Conservation (phyloP, 1,284 basidiomycete genomes). For the Paramarasmius palmivorus region DNA sequence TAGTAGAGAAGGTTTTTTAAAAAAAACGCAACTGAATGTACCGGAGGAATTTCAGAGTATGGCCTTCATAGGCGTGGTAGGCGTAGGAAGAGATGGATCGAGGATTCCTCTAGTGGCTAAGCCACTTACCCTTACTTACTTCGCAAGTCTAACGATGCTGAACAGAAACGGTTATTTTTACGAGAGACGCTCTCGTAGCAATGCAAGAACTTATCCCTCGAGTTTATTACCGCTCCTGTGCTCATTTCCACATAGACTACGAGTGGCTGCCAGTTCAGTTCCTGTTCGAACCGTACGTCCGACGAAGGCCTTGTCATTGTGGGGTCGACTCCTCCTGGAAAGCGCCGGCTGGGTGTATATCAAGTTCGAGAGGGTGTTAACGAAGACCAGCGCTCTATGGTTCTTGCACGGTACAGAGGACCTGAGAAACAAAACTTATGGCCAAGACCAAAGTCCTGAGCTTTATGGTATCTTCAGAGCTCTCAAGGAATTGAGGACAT, state of each 20-base stretch:
- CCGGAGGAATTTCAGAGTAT: conserved; percentile 25
- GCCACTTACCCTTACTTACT: conserved; percentile 27
- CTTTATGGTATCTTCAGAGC: conserved; percentile 35
- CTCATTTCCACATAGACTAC: conserved; percentile 31
- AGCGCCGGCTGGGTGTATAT: conserved; percentile 30
- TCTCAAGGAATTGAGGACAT: conserved; percentile 29
- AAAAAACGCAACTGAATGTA: conserved; percentile 26
- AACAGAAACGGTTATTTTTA: conserved; percentile 21
- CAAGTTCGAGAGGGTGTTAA: conserved; percentile 23
- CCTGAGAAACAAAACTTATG: conserved; percentile 33
- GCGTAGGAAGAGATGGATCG: conserved; percentile 27
- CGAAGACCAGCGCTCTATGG: conserved; percentile 29
- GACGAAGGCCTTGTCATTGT: conserved; percentile 30
- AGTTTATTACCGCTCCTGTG: conserved; percentile 25
- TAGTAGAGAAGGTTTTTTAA: conserved; percentile 30
- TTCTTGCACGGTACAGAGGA: conserved; percentile 31
- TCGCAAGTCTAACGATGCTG: conserved; percentile 2
- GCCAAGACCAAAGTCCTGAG: conserved; percentile 38
- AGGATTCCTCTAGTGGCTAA: conserved; percentile 29
- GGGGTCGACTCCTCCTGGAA: conserved; percentile 32
- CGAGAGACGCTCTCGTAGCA: conserved; percentile 18
- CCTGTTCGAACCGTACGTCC: neutral
- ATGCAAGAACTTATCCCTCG: conserved; percentile 26
- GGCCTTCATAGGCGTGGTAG: conserved; percentile 31
- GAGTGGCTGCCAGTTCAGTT: conserved; percentile 15